A percentile compares a stretch with the other conserved stretches of the same genome.
phyloP scores from a whole-genome alignment of 345 rosid species.

The Euphorbia tirucalli region DNA sequence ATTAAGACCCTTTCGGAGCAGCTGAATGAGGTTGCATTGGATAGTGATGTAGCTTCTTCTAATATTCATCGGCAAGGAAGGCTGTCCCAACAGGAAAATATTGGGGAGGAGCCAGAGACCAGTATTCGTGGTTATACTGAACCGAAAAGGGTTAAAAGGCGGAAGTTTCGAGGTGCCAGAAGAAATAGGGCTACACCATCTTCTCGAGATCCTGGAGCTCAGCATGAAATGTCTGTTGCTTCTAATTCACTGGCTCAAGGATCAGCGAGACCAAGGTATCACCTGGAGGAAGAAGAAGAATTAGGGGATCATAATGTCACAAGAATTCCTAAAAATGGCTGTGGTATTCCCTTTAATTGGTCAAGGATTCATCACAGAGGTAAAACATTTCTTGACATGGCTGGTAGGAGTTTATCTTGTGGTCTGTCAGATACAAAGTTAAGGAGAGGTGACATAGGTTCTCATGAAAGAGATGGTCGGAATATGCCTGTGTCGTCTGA shows the following conservation, averaged over 20 bases:
- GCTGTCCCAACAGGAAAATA: slow-evolving; percentile 29
- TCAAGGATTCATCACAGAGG: slow-evolving; percentile 90
- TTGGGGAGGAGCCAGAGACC: slow-evolving; percentile 34
- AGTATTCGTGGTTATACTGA: slow-evolving; percentile 42
- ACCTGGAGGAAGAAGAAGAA: slow-evolving; percentile 46
- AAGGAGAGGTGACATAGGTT: slow-evolving; percentile 49
- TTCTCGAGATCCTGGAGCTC: slow-evolving; percentile 49
- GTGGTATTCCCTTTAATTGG: slow-evolving; percentile 98
- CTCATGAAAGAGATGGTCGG: slow-evolving; percentile 51
- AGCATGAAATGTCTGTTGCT: slow-evolving; percentile 76
- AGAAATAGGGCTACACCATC: slow-evolving; percentile 41
- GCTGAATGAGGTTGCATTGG: slow-evolving; percentile 51
- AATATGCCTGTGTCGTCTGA: slow-evolving; percentile 62
- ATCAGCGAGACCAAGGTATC: slow-evolving; percentile 33
- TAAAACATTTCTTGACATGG: slow-evolving; percentile 75
- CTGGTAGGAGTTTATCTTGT: slow-evolving; percentile 94
- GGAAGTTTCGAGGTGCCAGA: slow-evolving; percentile 61
- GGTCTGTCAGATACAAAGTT: slow-evolving; percentile 73
- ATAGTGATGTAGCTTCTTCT: slow-evolving; percentile 69
- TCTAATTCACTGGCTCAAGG: slow-evolving; percentile 65
- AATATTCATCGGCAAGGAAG: slow-evolving; percentile 43
- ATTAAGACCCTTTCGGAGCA: slow-evolving; percentile 71
- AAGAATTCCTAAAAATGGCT: slow-evolving; percentile 73
- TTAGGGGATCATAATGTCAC: slow-evolving; percentile 48
- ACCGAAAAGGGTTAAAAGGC: slow-evolving; percentile 49